Evolutionary conservation across 202 grass and related monocot genomes (phyloP).

Genomic region (Hordeum pubiflorum): DNA sequence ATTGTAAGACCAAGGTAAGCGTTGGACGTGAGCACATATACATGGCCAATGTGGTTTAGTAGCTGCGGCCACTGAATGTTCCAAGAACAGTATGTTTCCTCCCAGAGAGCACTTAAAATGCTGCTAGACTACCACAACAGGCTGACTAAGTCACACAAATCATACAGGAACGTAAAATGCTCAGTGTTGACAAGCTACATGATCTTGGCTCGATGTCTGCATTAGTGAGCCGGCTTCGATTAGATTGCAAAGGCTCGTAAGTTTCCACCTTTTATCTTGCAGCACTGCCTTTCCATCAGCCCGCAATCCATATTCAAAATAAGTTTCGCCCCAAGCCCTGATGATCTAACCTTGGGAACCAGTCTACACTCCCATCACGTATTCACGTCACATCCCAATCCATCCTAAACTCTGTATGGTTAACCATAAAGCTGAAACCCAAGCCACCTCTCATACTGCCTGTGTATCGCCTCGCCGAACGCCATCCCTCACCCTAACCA

Average conservation of each 20-base stretch:
- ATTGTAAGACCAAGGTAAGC: background rate
- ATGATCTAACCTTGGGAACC: background rate
- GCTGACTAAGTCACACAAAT: background rate
- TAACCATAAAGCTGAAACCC: background rate
- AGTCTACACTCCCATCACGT: background rate
- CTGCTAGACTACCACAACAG: background rate
- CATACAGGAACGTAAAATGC: background rate
- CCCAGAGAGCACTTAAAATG: background rate
- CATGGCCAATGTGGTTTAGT: background rate
- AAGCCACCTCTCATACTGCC: background rate
- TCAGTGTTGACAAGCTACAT: background rate
- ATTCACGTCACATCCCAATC: background rate
- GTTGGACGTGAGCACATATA: background rate
- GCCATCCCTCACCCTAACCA: too few relatives aligned
- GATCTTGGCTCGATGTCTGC: background rate
- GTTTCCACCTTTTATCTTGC: background rate
- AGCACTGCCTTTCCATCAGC: background rate
- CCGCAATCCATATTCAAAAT: background rate
- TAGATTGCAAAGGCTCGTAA: background rate
- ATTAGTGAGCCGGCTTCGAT: background rate
- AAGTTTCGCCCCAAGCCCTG: background rate
- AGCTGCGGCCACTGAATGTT: background rate
- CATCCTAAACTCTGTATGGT: background rate
- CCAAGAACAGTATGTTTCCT: constrained; percentile 8
- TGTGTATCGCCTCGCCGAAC: background rate